Evolutionary conservation across 2,329 filamentous ascomycete species (phyloP), one percentile per base, ranked within the genome.

Genomic region (Akanthomyces dipterigenus): DNA sequence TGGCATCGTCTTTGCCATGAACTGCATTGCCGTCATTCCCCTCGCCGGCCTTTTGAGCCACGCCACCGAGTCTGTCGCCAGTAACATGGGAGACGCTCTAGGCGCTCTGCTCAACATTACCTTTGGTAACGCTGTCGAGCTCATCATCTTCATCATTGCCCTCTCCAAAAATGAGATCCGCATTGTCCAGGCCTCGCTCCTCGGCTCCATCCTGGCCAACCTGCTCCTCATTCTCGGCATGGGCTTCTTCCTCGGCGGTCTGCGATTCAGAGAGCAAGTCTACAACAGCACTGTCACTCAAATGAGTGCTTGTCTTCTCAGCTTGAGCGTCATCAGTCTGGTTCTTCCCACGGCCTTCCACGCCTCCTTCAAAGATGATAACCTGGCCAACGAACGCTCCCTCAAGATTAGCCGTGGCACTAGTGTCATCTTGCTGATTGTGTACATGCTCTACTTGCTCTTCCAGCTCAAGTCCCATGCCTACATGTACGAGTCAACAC

Each of bases 281-380:
- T 97, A 96, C 77, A 97, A 96, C 76, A 95, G 87, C 75, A 96
- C 91, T 24, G 91, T 96, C 62, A 96, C 92, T 1, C 92, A 97
- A 73, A 96, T 96, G 91, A 96, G 91, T 72, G 93, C 93, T 56
- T 96, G 91, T 76, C 80, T 97, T 67, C 83, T 97, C 67, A 96
- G 91, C 78, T 75, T 96, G 74, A 93, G 90, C 70, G 93, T 96
- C 63, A 93, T 91, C 75, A 96, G 92, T 78, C 80, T 96, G 24
- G 82, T 96, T 28, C 77, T 97, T 14, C 92, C 93, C 1, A 96
- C 93, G 38, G 93, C 93, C 5, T 97, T 97, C 72, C 91, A 97
- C 70, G 91, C 91, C 18, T 95, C 93, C 0, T 97, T 95, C 75
- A 83, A 75, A 18, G 79, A 88, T 67, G 75, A 77, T 12, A 70